A percentile compares a stretch with the other conserved stretches of the same genome.
phyloP scores from a whole-genome alignment of 768 basidiomycete genomes.

The Tremella fuciformis region DNA sequence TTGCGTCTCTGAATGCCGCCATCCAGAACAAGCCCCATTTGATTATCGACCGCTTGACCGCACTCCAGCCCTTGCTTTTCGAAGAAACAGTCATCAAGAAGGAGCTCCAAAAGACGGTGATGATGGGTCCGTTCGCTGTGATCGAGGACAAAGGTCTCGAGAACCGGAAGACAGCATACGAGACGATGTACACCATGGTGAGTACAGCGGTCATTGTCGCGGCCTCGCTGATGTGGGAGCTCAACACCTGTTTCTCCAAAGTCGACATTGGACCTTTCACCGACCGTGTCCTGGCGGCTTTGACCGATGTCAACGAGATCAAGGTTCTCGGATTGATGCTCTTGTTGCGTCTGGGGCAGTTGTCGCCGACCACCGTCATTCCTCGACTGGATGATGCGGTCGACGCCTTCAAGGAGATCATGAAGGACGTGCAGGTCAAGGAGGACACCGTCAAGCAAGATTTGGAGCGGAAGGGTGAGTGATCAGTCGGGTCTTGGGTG shows the following conservation, averaged over 20 bases:
- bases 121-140: slow-evolving; percentile 51
- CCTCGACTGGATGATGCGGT: slow-evolving; percentile 54
- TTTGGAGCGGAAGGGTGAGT: slow-evolving; percentile 66
- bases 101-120: slow-evolving; percentile 46
- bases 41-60: slow-evolving; percentile 73
- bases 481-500: background rate
- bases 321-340: slow-evolving; percentile 96
- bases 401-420: slow-evolving; percentile 77
- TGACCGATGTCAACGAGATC: slow-evolving; percentile 91
- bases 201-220: slow-evolving; percentile 41
- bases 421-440: slow-evolving; percentile 76
- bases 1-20: slow-evolving; percentile 89
- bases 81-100: slow-evolving; percentile 76
- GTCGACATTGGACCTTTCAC: slow-evolving; percentile 86
- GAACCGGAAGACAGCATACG: slow-evolving; percentile 93
- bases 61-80: slow-evolving; percentile 78
- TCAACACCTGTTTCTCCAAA: slow-evolving; percentile 72
- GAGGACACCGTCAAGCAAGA: slow-evolving; percentile 93
- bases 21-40: slow-evolving; percentile 92
- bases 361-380: slow-evolving; percentile 73
- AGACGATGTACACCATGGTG: slow-evolving; percentile 89
- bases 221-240: slow-evolving; percentile 19
- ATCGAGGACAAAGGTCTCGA: slow-evolving; percentile 96
- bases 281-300: slow-evolving; percentile 71
- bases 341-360: slow-evolving; percentile 81